Conservation (phyloP, 1,139 yeast genomes). For the Casaregolazyma suthepensis region DNA sequence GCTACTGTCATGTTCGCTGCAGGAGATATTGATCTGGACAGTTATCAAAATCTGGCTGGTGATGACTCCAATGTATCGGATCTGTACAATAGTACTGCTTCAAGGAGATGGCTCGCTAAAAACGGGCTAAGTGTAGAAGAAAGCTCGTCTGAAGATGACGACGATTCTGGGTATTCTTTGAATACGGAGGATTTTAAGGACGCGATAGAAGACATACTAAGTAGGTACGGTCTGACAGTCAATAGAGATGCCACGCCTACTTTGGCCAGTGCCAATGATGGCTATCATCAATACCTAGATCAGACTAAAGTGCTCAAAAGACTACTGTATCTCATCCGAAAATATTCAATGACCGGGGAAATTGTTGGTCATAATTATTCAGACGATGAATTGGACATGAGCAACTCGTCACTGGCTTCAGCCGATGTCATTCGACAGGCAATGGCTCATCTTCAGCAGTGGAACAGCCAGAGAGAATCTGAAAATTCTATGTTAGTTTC, state of each 20-base stretch:
- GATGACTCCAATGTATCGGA: neutral
- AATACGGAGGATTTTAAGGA: neutral
- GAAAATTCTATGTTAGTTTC: neutral
- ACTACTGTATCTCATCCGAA: neutral
- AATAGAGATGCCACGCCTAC: neutral
- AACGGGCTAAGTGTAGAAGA: neutral
- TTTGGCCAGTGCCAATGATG: neutral
- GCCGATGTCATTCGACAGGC: neutral
- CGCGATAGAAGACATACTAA: neutral
- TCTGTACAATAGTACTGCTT: neutral
- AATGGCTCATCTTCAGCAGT: neutral
- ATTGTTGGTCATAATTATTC: neutral
- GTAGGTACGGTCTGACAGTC: neutral
- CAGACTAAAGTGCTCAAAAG: conserved; percentile 3
- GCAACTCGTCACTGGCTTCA: neutral
- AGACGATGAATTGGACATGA: neutral
- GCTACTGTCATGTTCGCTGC: neutral
- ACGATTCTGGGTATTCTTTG: neutral
- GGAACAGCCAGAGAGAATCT: neutral
- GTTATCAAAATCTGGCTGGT: neutral
- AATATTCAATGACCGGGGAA: neutral
- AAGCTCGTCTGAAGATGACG: conserved; percentile 1
- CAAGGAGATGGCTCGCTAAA: neutral
- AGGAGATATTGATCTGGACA: neutral
- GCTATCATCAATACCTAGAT: conserved; percentile 1